Evolutionary conservation across 306 rosid species (phyloP), one percentile per base, ranked within the genome.

Genomic region (Spatholobus suberectus): DNA sequence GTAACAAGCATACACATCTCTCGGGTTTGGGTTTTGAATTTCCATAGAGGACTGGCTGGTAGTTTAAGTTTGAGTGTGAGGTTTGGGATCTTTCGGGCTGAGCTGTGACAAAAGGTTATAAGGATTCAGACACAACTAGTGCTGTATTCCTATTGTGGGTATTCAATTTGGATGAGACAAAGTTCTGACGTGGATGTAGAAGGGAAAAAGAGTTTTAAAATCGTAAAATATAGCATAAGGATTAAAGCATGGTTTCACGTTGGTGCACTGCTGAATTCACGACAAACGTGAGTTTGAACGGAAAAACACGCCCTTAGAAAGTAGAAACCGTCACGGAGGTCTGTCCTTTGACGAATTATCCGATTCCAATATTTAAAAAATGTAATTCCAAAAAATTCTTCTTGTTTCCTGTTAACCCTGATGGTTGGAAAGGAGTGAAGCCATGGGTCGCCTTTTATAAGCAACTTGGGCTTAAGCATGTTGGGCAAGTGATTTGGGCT

Each of bases 21-120:
- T 49, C 4, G 1, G 59, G 40, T 23, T 5, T 76, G 37, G 18
- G 15, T 13, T 37, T 5, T 4, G 73, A 57, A 21, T 84, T 75
- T 84, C 65, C 84, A 62, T 23, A 66, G 23, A 55, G 62, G 90
- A 88, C 70, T 80, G 71, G 78, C 70, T 80, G 71, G 78, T 85
- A 84, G 96, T 69, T 88, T n/a, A 21, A 46, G 43, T 89, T 83
- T 91, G 93, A 91, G 88, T 59, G 82, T 58, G 72, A 7, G 89
- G 77, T 90, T 75, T 71, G 54, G 72, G 1, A 49, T 9, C 18
- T 62, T 74, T 27, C 24, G 14, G 24, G 11, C 10, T 37, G 13
- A 74, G 34, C 49, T 18, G 32, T 52, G 47, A 35, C 35, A 35
- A 73, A 17, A 9, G 77, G 70, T 62, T 62, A 18, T 29, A 14